Conservation (phyloP, 345 rosid genomes). For the Toxicodendron radicans region DNA sequence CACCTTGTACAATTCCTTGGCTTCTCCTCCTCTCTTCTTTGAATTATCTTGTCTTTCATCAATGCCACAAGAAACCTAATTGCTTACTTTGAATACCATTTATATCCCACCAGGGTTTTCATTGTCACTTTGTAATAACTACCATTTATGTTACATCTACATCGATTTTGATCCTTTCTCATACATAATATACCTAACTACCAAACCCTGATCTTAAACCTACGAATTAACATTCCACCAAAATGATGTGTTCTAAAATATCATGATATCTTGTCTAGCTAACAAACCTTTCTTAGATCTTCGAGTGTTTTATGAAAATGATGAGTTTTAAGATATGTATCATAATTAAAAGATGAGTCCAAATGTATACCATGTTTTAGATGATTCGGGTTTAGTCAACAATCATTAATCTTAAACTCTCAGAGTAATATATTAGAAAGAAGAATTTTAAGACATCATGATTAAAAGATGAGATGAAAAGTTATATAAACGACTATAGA, state of each 20-base stretch:
- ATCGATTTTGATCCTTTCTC: too few relatives aligned
- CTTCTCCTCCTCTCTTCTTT: slow-evolving; percentile 15
- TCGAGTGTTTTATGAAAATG: neutral
- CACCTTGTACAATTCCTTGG: slow-evolving; percentile 25
- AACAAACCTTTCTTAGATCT: neutral
- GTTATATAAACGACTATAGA: too few relatives aligned
- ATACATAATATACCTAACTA: too few relatives aligned
- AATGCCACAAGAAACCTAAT: neutral
- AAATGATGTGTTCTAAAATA: too few relatives aligned
- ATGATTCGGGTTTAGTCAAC: neutral
- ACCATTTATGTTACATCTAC: neutral
- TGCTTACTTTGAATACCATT: neutral
- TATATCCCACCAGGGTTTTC: slow-evolving; percentile 5
- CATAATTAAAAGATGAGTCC: neutral
- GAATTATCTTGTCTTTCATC: slow-evolving; percentile 5
- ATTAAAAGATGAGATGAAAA: too few relatives aligned
- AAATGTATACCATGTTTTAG: too few relatives aligned
- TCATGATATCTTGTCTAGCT: neutral
- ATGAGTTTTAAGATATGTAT: too few relatives aligned
- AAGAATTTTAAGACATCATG: too few relatives aligned
- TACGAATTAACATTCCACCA: too few relatives aligned
- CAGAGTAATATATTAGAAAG: too few relatives aligned
- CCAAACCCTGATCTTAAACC: too few relatives aligned
- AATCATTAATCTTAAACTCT: neutral
- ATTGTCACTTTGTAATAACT: neutral